Percentiles rank a stretch among this genome's conserved stretches.
phyloP scores from a whole-genome alignment of 2,329 filamentous ascomycete species.

The Exophiala spinifera region DNA sequence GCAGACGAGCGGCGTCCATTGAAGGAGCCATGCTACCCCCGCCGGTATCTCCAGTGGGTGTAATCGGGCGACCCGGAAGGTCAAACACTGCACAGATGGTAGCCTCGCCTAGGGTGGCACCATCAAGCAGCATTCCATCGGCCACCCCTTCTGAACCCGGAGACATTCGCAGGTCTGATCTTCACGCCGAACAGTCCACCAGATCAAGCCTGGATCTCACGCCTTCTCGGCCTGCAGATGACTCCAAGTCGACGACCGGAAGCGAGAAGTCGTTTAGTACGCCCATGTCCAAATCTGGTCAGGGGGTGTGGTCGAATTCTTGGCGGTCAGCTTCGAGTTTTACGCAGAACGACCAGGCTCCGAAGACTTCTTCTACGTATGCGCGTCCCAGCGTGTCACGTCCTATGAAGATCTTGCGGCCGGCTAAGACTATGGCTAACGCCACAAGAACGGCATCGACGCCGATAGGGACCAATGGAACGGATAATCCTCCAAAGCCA shows the following conservation, averaged over 20 bases:
- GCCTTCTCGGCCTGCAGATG: slow-evolving; percentile 18
- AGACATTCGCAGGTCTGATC: slow-evolving; percentile 16
- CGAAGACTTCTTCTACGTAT: slow-evolving; percentile 25
- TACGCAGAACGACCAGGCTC: slow-evolving; percentile 12
- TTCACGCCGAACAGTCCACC: slow-evolving; percentile 10
- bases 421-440: slow-evolving; percentile 58
- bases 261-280: slow-evolving; percentile 33
- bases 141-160: slow-evolving; percentile 10
- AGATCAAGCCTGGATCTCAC: slow-evolving; percentile 21
- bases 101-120: slow-evolving; percentile 28
- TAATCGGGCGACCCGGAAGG: slow-evolving; percentile 35
- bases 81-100: slow-evolving; percentile 25
- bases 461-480: slow-evolving; percentile 18
- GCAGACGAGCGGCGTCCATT: slow-evolving; percentile 20
- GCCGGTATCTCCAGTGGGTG: slow-evolving; percentile 31
- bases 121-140: slow-evolving; percentile 10
- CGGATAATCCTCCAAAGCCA: slow-evolving; percentile 21
- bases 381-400: slow-evolving; percentile 41
- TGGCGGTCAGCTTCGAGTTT: slow-evolving; percentile 25
- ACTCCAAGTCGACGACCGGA: slow-evolving; percentile 31
- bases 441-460: slow-evolving; percentile 42
- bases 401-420: slow-evolving; percentile 87
- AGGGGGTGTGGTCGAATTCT: slow-evolving; percentile 29
- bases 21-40: slow-evolving; percentile 18
- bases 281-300: slow-evolving; percentile 26